phyloP scores from a whole-genome alignment of 2,329 filamentous ascomycete genomes.

The Apiospora malaysiana region DNA sequence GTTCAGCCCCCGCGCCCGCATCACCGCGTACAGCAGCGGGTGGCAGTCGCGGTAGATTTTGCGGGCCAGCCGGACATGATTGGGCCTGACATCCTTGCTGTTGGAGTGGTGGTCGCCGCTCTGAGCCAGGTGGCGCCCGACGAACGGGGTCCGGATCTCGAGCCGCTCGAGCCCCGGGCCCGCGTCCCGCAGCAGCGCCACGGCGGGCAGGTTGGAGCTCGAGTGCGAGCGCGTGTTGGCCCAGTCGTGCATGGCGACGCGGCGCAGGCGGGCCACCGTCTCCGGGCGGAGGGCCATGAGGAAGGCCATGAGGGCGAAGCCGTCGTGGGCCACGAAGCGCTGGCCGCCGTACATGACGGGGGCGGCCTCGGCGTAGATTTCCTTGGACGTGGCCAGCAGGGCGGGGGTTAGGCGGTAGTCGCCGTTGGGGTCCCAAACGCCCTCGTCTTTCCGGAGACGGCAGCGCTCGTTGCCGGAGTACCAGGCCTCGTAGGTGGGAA shows the following conservation, averaged over 20 bases:
- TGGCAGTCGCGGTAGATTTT: constrained; percentile 20
- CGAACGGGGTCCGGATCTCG: neutral
- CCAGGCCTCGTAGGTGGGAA: too few species aligned
- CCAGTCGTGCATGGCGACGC: neutral
- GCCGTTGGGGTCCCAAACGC: neutral
- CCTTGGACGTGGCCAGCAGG: neutral
- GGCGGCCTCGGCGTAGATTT: constrained; percentile 12
- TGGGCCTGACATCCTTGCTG: neutral
- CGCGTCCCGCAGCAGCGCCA: constrained; percentile 9
- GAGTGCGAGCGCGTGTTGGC: neutral
- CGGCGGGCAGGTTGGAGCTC: constrained; percentile 1
- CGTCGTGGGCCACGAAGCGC: neutral
- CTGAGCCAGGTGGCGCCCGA: neutral
- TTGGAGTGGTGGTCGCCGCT: neutral
- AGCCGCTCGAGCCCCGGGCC: neutral
- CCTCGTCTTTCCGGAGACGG: too few species aligned
- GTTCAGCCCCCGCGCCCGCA: neutral
- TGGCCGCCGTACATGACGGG: neutral
- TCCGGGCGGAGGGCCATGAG: neutral
- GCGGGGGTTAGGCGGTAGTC: neutral
- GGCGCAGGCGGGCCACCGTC: neutral
- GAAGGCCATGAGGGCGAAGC: neutral
- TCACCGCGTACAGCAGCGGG: constrained; percentile 11
- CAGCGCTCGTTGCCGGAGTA: too few species aligned
- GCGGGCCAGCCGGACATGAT: neutral